Evolutionary conservation across 306 rosid genomes (phyloP).

Genomic region (Cyamopsis tetragonoloba): DNA sequence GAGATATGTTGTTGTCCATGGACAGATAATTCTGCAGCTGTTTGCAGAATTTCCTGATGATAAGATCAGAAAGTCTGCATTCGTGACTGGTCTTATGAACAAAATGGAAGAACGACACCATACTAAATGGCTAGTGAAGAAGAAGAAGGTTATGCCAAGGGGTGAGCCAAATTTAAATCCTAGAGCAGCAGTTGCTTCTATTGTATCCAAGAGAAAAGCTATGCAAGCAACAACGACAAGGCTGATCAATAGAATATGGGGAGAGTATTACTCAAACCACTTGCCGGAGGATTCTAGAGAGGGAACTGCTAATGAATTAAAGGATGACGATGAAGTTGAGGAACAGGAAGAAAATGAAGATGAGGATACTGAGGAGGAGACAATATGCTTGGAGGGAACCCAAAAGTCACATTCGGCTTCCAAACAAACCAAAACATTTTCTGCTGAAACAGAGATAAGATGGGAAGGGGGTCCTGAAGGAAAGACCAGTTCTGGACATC

Average conservation of each 20-base stretch:
- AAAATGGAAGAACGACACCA: conserved; percentile 95
- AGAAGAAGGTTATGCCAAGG: conserved; percentile 47
- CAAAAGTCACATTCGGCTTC: conserved; percentile 36
- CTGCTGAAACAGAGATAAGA: conserved; percentile 37
- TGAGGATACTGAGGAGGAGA: conserved; percentile 55
- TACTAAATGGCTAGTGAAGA: conserved; percentile 86
- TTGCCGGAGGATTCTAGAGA: conserved; percentile 56
- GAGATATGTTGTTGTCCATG: conserved; percentile 85
- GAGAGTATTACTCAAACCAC: conserved; percentile 83
- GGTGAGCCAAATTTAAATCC: conserved; percentile 75
- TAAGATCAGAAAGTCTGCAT: conserved; percentile 63
- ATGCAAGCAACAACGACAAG: conserved; percentile 93
- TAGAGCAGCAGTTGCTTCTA: conserved; percentile 69
- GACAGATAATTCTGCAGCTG: conserved; percentile 84
- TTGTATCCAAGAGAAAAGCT: conserved; percentile 65
- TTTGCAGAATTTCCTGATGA: conserved; percentile 83
- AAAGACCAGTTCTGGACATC: conserved; percentile 52
- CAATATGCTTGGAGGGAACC: conserved; percentile 33
- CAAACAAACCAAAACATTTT: conserved; percentile 37
- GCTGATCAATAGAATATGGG: conserved; percentile 86
- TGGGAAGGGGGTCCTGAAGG: conserved; percentile 70
- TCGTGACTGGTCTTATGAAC: conserved; percentile 61
- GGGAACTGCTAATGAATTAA: conserved; percentile 37
- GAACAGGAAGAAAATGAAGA: conserved; percentile 78
- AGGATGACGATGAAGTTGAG: conserved; percentile 72